A percentile compares a stretch with the other conserved stretches of the same genome.
These are phyloP conservation scores for Penicillium occitanis DNA, from an alignment of 2,329 filamentous ascomycete species.

Conservation along the genomic window DNA sequence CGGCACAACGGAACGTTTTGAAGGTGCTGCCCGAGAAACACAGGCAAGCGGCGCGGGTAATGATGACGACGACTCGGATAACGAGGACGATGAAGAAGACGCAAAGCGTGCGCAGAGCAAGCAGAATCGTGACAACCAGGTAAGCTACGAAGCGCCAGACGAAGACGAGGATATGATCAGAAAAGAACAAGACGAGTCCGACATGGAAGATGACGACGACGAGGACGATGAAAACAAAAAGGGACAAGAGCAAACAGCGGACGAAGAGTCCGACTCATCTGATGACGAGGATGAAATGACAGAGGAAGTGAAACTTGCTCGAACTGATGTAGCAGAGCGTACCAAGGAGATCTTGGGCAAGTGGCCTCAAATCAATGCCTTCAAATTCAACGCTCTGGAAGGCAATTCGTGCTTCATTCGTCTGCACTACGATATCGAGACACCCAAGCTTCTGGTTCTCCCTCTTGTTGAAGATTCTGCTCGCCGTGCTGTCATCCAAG, in stretches of 20 bases:
- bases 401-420: conserved; percentile 78
- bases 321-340: conserved; percentile 51
- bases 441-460: conserved; percentile 90
- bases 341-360: conserved; percentile 64
- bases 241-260: conserved; percentile 33
- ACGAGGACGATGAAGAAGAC: conserved; percentile 76
- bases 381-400: conserved; percentile 72
- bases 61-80: conserved; percentile 60
- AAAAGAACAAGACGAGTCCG: conserved; percentile 60
- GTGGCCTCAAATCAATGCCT: conserved; percentile 68
- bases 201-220: conserved; percentile 47
- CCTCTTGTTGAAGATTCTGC: conserved; percentile 82
- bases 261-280: conserved; percentile 33
- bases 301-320: conserved; percentile 45
- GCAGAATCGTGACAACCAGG: conserved; percentile 74
- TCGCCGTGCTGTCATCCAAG: conserved; percentile 77
- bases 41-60: conserved; percentile 58
- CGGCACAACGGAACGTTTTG: conserved; percentile 54
- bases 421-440: conserved; percentile 74
- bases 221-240: conserved; percentile 14
- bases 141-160: conserved; percentile 89
- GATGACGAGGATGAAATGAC: conserved; percentile 51
- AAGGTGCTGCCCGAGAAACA: conserved; percentile 44
- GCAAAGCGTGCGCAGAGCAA: conserved; percentile 59
- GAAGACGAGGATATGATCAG: conserved; percentile 84